Base-by-base conservation (phyloP, 495 filamentous ascomycete genomes). In the Tuber aestivum region DNA sequence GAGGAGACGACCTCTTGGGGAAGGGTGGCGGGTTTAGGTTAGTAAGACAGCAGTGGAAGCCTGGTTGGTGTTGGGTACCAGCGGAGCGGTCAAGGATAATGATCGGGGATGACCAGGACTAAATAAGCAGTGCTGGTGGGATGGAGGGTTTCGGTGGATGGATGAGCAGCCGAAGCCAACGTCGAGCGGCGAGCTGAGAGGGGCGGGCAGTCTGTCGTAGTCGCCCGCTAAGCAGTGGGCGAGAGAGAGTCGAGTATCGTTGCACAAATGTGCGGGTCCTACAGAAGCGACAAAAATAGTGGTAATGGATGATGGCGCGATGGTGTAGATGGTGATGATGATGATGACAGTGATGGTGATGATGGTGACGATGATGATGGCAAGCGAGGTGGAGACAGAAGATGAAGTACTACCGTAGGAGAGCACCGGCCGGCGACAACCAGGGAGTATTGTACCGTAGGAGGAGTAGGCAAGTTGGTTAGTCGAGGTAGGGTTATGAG, bases 1-100 rank as follows among this genome's bases (percentile, higher is more conserved):
- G 32, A 68, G 38, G 65, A n/a, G 41, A 37, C 32, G 23, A 8
- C 42, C 44, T 70, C 65, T 45, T 76, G 77, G 74, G 75, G 75
- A 73, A 72, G 68, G 56, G 77, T 78, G 78, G 76, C 76, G 70
- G 72, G 65, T 42, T 69, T 38, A 70, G 74, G 69, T 74, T 79
- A 74, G 56, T 78, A 72, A 78, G 78, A 75, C 69, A 73, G 72
- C 70, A 65, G 27, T 20, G 72, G 77, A 79, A 77, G 78, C 78
- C 78, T 76, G 77, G 78, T 79, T 79, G 78, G 78, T 77, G 78
- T 79, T 79, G 73, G 70, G 23, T 70, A 79, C 78, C 78, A 79
- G 78, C 73, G 77, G 65, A 38, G 78, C 70, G 77, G 44, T 65
- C 70, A 70, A 79, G 78, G 78, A 70, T 79, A 44, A 69, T 70